Evolutionary conservation across 2,329 filamentous ascomycete genomes (phyloP), one percentile per base, ranked within the genome.

Genomic region (Xylaria polymorpha): DNA sequence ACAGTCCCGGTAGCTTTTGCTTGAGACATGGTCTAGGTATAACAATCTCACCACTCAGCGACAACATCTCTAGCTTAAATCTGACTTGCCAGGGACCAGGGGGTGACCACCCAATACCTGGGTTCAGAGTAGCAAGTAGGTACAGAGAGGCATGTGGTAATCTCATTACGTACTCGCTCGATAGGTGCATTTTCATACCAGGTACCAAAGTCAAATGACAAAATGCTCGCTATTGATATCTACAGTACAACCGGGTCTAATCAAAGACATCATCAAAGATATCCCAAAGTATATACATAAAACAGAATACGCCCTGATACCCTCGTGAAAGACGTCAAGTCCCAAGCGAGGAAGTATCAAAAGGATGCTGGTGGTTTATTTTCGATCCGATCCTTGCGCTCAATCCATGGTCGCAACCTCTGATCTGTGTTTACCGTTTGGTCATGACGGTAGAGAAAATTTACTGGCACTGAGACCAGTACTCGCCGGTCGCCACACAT

Each of bases 401-500:
- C 64, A 67, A 37, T 64, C 68, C 68, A 70, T 66, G 61, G 58
- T 57, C 68, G 66, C 61, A 71, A 63, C 59, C 46, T 57, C 66
- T 64, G 66, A 69, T 69, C 67, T 64, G 53, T 50, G 44, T 41
- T 41, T 50, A 15, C 62, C 50, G 20, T 39, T n/a, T 32, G 56
- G 15, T 29, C 32, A 35, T 41, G 41, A 41, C 10, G 18, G 46
- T 58, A 32, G n/a, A 65, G 20, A n/a, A 35, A 35, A 18, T n/a
- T 60, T 68, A 72, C 61, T 70, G 25, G 68, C 68, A 73, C 35
- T 73, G 70, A 7, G 68, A 66, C 70, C 70, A 73, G 25, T 53
- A 73, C 48, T 4, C 32, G 46, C 68, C 59, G 10, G 46, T 56
- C 20, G 18, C 48, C 6, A 69, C 64, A 37, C 72, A 73, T 4